A percentile compares a stretch with the other conserved stretches of the same genome.
phyloP scores from a whole-genome alignment of 345 rosid genomes.

The Psidium friedrichsthalianum region DNA sequence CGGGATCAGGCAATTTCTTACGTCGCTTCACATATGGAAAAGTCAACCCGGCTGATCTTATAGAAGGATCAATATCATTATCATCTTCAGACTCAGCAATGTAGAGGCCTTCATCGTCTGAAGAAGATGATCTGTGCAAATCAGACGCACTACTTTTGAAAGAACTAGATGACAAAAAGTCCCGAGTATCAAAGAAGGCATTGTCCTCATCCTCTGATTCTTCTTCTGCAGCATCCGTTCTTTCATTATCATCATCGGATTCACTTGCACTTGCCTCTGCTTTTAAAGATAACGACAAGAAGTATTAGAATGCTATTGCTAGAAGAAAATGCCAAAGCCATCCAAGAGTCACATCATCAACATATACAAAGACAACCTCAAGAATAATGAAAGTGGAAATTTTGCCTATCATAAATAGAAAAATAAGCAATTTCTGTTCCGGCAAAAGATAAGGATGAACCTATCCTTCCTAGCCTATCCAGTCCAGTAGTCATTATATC shows the following conservation, averaged over 20 bases:
- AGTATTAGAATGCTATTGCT: not conserved
- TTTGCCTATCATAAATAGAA: not conserved
- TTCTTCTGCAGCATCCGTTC: slow-evolving; percentile 75
- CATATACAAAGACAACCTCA: not conserved
- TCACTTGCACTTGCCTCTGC: slow-evolving; percentile 73
- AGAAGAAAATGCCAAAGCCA: not conserved
- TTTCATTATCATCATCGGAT: slow-evolving; percentile 83
- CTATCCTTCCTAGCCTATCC: not conserved
- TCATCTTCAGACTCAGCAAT: slow-evolving; percentile 60
- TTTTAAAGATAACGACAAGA: not conserved
- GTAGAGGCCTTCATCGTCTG: slow-evolving; percentile 53
- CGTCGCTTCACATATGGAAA: slow-evolving; percentile 70
- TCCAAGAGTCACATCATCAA: not conserved
- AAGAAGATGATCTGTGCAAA: slow-evolving; percentile 62
- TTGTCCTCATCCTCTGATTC: slow-evolving; percentile 89
- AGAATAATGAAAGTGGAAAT: not conserved
- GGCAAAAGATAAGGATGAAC: not conserved
- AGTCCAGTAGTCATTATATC: not conserved
- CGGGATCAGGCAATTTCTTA: slow-evolving; percentile 86
- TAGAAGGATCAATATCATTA: slow-evolving; percentile 52
- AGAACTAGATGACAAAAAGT: slow-evolving; percentile 86
- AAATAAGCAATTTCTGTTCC: not conserved
- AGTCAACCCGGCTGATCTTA: slow-evolving; percentile 44
- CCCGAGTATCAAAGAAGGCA: slow-evolving; percentile 90
- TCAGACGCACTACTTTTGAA: slow-evolving; percentile 80